Conservation (phyloP, 345 rosid species). For the Murraya paniculata region DNA sequence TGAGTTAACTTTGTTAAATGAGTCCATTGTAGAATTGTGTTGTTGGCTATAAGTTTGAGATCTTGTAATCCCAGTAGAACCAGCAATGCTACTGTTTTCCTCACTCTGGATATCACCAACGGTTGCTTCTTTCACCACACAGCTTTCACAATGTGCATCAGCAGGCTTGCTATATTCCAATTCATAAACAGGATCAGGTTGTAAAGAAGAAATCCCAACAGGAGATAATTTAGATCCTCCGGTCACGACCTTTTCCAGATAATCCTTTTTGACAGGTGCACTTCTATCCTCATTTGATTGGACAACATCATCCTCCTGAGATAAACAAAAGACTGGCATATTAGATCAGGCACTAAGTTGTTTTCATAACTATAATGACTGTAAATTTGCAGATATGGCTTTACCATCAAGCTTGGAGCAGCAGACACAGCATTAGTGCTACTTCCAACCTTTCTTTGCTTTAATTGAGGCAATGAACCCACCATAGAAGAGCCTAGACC, state of each 20-base stretch:
- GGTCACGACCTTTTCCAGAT: not conserved
- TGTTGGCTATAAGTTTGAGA: slow-evolving; percentile 31
- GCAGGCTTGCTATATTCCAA: slow-evolving; percentile 20
- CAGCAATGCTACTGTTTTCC: slow-evolving; percentile 18
- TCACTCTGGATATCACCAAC: slow-evolving; percentile 19
- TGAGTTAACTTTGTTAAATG: not conserved
- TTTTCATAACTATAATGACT: slow-evolving; percentile 1
- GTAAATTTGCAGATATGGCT: not conserved
- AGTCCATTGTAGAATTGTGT: not conserved
- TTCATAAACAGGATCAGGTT: slow-evolving; percentile 3
- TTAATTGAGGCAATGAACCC: not conserved
- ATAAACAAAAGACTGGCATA: slow-evolving; percentile 1
- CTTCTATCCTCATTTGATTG: not conserved
- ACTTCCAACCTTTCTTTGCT: slow-evolving; percentile 1
- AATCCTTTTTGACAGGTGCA: not conserved
- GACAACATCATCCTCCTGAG: slow-evolving; percentile 7
- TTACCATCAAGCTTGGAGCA: slow-evolving; percentile 4
- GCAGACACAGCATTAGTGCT: not conserved
- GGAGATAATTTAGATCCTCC: slow-evolving; percentile 7
- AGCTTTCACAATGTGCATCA: slow-evolving; percentile 25
- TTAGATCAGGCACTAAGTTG: not conserved
- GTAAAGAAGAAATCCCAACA: not conserved
- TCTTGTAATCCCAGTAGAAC: slow-evolving; percentile 30
- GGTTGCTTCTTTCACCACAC: slow-evolving; percentile 24
- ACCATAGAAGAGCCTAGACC: not conserved